phyloP scores from a whole-genome alignment of 176 grass and related monocot genomes.

The Alloteropsis semialata region DNA sequence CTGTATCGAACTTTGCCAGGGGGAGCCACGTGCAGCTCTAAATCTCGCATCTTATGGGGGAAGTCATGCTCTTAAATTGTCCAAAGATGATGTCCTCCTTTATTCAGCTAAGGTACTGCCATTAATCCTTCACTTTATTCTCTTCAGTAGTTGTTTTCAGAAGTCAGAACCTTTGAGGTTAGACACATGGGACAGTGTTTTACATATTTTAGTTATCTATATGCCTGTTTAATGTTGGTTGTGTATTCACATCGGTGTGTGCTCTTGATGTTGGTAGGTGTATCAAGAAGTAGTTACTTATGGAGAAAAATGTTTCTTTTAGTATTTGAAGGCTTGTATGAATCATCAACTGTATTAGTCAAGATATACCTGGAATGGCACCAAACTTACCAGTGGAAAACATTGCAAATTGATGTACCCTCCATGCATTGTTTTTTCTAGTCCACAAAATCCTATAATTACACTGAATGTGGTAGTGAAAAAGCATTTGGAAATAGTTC shows the following conservation, averaged over 20 bases:
- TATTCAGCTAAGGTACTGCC: conserved; percentile 91
- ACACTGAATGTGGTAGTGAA: neutral
- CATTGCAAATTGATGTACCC: neutral
- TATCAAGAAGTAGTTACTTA: conserved; percentile 9
- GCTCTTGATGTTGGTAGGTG: neutral
- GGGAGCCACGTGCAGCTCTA: conserved; percentile 89
- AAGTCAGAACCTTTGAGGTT: conserved; percentile 14
- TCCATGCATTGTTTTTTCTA: neutral
- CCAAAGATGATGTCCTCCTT: conserved; percentile 85
- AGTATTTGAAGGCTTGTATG: neutral
- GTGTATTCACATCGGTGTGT: neutral
- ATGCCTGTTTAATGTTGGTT: conserved; percentile 16
- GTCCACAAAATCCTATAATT: neutral
- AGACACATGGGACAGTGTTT: neutral
- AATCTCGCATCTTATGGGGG: conserved; percentile 98
- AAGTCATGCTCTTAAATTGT: conserved; percentile 85
- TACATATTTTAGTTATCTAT: conserved; percentile 2
- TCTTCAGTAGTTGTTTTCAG: neutral
- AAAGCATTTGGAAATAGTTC: neutral
- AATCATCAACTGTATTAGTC: conserved; percentile 9
- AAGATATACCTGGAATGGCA: neutral
- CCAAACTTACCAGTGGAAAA: neutral
- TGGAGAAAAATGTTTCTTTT: conserved; percentile 18
- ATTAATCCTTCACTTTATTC: conserved; percentile 15
- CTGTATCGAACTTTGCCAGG: conserved; percentile 56